Conservation (phyloP, 768 basidiomycete species). For the Suillus decipiens region DNA sequence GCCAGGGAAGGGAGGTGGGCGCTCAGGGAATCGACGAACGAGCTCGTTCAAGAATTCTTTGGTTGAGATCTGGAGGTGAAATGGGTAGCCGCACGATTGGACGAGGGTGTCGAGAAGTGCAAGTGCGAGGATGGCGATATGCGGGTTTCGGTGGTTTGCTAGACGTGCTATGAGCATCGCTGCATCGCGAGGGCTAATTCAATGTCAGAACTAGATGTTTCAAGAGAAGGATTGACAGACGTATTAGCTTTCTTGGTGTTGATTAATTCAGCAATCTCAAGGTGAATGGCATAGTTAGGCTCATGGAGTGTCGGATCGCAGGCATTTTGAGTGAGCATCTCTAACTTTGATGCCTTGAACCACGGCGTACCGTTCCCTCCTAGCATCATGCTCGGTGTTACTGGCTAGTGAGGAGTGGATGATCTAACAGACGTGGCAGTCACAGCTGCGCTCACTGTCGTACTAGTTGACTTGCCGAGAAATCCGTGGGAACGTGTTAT, state of each 20-base stretch:
- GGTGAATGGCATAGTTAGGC: slow-evolving; percentile 88
- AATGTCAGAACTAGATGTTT: slow-evolving; percentile 2
- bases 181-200: slow-evolving; percentile 82
- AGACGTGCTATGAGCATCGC: slow-evolving; percentile 81
- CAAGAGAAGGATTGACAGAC: slow-evolving; percentile 46
- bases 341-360: slow-evolving; percentile 61
- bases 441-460: slow-evolving; percentile 4
- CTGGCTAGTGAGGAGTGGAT: background rate
- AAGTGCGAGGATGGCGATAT: slow-evolving; percentile 85
- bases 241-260: slow-evolving; percentile 96
- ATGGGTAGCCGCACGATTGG: slow-evolving; percentile 94
- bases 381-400: slow-evolving; percentile 40
- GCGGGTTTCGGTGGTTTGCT: slow-evolving; percentile 92
- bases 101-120: slow-evolving; percentile 89
- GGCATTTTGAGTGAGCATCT: slow-evolving; percentile 75
- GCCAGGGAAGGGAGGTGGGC: slow-evolving; percentile 92
- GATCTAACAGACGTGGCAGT: background rate
- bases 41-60: slow-evolving; percentile 99
- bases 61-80: slow-evolving; percentile 95
- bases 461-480: background rate
- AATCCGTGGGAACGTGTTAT: slow-evolving; percentile 3
- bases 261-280: slow-evolving; percentile 93
- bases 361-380: slow-evolving; percentile 51
- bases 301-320: slow-evolving; percentile 86
- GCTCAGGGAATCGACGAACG: slow-evolving; percentile 95